Evolutionary conservation across 305 asterid genomes (phyloP).

Genomic region (Plantago coronopus): DNA sequence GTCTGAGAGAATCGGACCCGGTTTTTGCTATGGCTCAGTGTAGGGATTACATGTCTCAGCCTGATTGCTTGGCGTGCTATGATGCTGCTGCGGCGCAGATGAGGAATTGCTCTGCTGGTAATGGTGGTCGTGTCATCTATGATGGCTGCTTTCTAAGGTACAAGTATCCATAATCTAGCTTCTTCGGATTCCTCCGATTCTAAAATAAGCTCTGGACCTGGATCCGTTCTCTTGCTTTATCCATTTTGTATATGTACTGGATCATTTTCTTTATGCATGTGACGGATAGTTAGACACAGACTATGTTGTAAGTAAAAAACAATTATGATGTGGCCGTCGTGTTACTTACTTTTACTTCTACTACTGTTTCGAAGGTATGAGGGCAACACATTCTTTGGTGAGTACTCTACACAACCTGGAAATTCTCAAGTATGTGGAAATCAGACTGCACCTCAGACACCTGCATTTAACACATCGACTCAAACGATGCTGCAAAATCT

Average conservation of each 20-base stretch:
- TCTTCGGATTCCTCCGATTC: too few relatives aligned
- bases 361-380: constrained; percentile 48
- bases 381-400: constrained; percentile 59
- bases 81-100: constrained; percentile 59
- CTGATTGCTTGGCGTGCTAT: constrained; percentile 69
- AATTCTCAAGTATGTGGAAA: constrained; percentile 55
- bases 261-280: too few relatives aligned
- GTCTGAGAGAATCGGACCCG: constrained; percentile 51
- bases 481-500: constrained; percentile 46
- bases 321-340: too few relatives aligned
- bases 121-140: constrained; percentile 53
- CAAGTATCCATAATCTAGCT: background rate
- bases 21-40: constrained; percentile 76
- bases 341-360: background rate
- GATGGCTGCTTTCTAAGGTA: constrained; percentile 79
- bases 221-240: too few relatives aligned
- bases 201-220: too few relatives aligned
- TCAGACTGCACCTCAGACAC: constrained; percentile 38
- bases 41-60: constrained; percentile 55
- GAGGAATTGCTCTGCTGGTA: constrained; percentile 46
- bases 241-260: too few relatives aligned
- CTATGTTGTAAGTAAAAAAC: too few relatives aligned
- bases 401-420: constrained; percentile 54
- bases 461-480: constrained; percentile 36
- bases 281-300: too few relatives aligned